Percentiles rank a stretch among this genome's conserved stretches.
Evolutionary conservation across 306 rosid genomes (phyloP).

Genomic region (Cucumis hystrix): DNA sequence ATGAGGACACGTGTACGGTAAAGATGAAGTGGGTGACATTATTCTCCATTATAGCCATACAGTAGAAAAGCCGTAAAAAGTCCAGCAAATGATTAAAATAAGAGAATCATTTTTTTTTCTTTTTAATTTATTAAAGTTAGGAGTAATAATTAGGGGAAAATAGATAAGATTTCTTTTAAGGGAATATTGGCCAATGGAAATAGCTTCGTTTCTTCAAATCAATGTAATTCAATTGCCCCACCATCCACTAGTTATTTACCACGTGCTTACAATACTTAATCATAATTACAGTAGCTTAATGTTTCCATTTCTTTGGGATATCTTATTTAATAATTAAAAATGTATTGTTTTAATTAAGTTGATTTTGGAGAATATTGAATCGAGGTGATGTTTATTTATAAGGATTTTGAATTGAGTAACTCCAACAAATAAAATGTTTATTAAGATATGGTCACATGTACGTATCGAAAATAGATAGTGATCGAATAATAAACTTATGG

Average conservation of each 20-base stretch:
- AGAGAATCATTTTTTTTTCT: neutral
- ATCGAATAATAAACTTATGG: too few relatives aligned
- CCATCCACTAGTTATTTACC: neutral
- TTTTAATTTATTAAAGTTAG: neutral
- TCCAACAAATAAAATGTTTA: too few relatives aligned
- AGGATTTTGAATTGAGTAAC: too few relatives aligned
- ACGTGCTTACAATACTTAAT: neutral
- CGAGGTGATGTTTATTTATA: neutral
- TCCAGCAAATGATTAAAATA: slow-evolving; percentile 1
- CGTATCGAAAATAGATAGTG: too few relatives aligned
- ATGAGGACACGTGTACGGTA: slow-evolving; percentile 3
- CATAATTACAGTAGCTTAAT: neutral
- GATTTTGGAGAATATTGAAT: neutral
- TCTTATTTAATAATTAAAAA: neutral
- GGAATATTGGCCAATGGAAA: neutral
- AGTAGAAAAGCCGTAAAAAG: slow-evolving; percentile 2
- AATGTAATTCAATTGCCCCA: neutral
- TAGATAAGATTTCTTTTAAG: too few relatives aligned
- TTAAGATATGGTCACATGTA: too few relatives aligned
- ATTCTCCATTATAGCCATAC: neutral
- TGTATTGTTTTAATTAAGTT: neutral
- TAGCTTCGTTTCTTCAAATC: neutral
- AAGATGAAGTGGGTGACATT: neutral
- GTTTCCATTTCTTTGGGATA: neutral
- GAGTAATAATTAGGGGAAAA: neutral